phyloP scores from a whole-genome alignment of 1,139 yeast species.

The Lodderomyces jiufengensis region DNA sequence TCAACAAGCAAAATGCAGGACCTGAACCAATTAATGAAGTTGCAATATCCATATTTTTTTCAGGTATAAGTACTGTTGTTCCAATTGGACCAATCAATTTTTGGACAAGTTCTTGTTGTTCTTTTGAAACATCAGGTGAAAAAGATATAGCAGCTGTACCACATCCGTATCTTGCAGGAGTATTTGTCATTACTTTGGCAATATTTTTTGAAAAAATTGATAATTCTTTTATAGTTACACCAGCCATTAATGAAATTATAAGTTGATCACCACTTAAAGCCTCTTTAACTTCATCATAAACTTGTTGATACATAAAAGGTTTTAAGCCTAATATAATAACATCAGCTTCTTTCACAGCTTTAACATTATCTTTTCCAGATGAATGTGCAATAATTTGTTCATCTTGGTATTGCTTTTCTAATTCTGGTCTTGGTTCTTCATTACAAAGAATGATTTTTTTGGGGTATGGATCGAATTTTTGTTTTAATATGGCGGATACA shows the following conservation, averaged over 20 bases:
- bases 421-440: slow-evolving; percentile 13
- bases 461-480: slow-evolving; percentile 59
- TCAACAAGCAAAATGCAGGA: slow-evolving; percentile 87
- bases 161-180: slow-evolving; percentile 88
- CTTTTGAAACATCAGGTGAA: slow-evolving; percentile 44
- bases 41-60: slow-evolving; percentile 94
- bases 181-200: slow-evolving; percentile 96
- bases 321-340: slow-evolving; percentile 81
- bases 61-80: slow-evolving; percentile 68
- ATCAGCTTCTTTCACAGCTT: slow-evolving; percentile 61
- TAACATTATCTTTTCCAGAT: slow-evolving; percentile 48
- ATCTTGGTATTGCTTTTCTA: slow-evolving; percentile 10
- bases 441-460: slow-evolving; percentile 73
- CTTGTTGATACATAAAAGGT: slow-evolving; percentile 70
- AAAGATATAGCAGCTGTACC: slow-evolving; percentile 91
- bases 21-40: slow-evolving; percentile 96
- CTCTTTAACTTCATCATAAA: slow-evolving; percentile 44
- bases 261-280: slow-evolving; percentile 53
- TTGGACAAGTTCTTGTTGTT: slow-evolving; percentile 52
- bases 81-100: slow-evolving; percentile 65
- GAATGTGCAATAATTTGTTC: slow-evolving; percentile 52
- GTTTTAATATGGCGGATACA: slow-evolving; percentile 63
- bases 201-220: slow-evolving; percentile 51
- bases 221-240: slow-evolving; percentile 79
- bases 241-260: slow-evolving; percentile 84